Base-by-base conservation (phyloP, 2,329 filamentous ascomycete genomes). In the Hymenoscyphus occultus region DNA sequence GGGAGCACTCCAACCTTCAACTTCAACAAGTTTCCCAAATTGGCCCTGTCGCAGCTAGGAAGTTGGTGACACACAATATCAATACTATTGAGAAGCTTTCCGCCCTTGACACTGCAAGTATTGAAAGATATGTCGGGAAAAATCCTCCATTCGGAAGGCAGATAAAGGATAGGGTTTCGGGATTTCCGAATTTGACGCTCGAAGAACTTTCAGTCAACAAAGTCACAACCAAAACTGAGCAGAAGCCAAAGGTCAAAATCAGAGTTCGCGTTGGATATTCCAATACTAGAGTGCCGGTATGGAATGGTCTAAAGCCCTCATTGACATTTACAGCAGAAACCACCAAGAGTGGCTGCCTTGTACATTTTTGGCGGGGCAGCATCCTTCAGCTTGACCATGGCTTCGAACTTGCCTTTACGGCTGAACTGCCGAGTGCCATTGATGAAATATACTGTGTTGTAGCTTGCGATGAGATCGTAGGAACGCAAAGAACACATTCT, bases 401-500 rank as follows among this genome's bases (percentile, higher is more conserved):
- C 6, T 72, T 81, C 31, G 83, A 87, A 10, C 74, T 93, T 1
- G 76, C 80, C 0, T 89, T 90, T 68, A 84, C 78, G 22, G 84
- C 87, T 0, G 78, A 84, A 0, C 74, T 92, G 22, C 82, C 76
- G 1, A 78, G 78, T 4, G 74, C 80, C 0, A 82, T 84, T 19
- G 84, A 89, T 64, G 78, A 82, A 2, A 84, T 95, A 40, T 82
- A 82, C 31, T 91, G 87, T 66, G 86, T 88, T 73, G 81, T 93
- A 59, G 90, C 91, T 76, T 98, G 93, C 69, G 94, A 97, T 77
- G 89, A 92, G 56, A 90, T 98, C 71, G 91, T 88, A 2, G 86
- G 86, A 1, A 88, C 86, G 0, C 74, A 71, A 6, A 68, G 67
- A 40, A 70, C 66, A 14, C 68, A 57, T 58, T 56, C 69, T 51